Conservation (phyloP, 139 green algal species). For the Coelastrella sp. region DNA sequence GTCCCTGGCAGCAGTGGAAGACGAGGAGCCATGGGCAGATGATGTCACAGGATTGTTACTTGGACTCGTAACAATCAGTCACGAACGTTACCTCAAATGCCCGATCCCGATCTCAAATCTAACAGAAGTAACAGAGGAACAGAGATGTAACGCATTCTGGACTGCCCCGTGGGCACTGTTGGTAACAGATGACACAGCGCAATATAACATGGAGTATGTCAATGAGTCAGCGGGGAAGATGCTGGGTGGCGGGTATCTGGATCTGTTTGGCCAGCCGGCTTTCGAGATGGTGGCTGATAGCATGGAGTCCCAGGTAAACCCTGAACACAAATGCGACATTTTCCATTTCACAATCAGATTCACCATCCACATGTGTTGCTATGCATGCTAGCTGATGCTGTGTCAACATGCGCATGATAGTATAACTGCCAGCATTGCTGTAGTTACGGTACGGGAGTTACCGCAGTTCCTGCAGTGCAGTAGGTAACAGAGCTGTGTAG, state of each 20-base stretch:
- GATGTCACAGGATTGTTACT: conserved; percentile 66
- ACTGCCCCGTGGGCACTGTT: conserved; percentile 61
- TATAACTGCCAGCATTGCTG: too few relatives aligned
- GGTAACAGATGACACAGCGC: conserved; percentile 58
- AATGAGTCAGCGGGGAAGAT: conserved; percentile 41
- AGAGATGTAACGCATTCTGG: conserved; percentile 55
- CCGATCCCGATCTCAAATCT: conserved; percentile 29
- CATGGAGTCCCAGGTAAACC: conserved; percentile 36
- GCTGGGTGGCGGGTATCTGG: conserved; percentile 36
- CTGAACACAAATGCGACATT: too few relatives aligned
- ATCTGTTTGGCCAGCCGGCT: conserved; percentile 34
- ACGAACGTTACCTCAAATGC: conserved; percentile 52
- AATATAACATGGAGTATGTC: conserved; percentile 60
- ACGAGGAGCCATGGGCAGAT: conserved; percentile 57
- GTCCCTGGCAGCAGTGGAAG: conserved; percentile 25
- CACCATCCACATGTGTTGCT: too few relatives aligned
- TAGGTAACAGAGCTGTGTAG: too few relatives aligned
- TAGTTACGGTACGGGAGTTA: too few relatives aligned
- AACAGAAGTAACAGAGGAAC: conserved; percentile 49
- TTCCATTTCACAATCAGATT: too few relatives aligned
- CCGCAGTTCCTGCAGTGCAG: too few relatives aligned
- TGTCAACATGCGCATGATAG: too few relatives aligned
- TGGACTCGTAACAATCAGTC: conserved; percentile 58
- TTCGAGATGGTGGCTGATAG: conserved; percentile 6
- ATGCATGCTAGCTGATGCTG: too few relatives aligned